Conservation (phyloP, 2,329 filamentous ascomycete species). For the Septoria linicola region DNA sequence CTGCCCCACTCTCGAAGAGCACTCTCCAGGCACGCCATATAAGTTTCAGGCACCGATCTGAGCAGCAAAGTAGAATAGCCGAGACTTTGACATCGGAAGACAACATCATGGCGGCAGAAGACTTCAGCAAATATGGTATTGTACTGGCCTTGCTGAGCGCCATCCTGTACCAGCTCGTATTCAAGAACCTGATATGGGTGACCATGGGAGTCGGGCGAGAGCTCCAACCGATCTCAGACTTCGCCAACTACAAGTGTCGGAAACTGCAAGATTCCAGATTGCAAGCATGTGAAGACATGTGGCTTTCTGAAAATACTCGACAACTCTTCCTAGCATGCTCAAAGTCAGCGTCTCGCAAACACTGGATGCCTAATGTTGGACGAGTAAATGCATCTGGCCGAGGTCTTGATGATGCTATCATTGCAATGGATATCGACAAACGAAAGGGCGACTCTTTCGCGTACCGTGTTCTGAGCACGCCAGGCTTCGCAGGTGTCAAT, state of each 20-base stretch:
- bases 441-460: constrained; percentile 21
- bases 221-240: constrained; percentile 26
- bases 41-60: no score
- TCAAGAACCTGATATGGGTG: constrained; percentile 16
- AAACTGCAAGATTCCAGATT: constrained; percentile 23
- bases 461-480: constrained; percentile 21
- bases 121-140: constrained; percentile 1
- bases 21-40: no score
- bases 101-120: neutral
- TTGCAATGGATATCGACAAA: constrained; percentile 27
- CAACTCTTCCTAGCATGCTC: constrained; percentile 29
- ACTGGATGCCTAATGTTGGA: constrained; percentile 28
- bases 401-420: constrained; percentile 24
- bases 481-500: constrained; percentile 17
- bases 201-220: constrained; percentile 21
- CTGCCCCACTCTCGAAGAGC: no score
- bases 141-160: neutral
- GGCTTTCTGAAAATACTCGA: constrained; percentile 27
- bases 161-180: constrained; percentile 13
- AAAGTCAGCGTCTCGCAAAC: constrained; percentile 14
- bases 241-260: constrained; percentile 27
- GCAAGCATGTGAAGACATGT: constrained; percentile 30
- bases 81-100: neutral
- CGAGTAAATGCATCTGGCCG: constrained; percentile 25
- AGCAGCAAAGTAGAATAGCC: neutral